Percentiles rank a stretch among this genome's conserved stretches.
Evolutionary conservation across 2,329 filamentous ascomycete species (phyloP).

Genomic region (Monosporascus cannonballus): DNA sequence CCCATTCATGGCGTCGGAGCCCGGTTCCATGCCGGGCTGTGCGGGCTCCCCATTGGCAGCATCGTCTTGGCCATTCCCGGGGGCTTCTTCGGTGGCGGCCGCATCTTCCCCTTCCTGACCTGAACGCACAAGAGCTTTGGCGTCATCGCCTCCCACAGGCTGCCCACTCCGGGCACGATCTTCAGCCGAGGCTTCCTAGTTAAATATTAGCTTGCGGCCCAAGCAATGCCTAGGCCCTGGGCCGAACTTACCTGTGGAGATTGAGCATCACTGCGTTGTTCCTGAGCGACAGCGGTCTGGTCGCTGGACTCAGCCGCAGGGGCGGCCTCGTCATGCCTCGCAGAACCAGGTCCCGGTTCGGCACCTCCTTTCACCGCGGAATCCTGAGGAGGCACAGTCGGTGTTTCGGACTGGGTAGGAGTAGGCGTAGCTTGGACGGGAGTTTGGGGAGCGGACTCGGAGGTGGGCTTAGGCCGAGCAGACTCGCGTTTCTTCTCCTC

Average conservation of each 20-base stretch:
- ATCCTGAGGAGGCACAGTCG: conserved; percentile 11
- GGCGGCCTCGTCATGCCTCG: not conserved
- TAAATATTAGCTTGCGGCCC: conserved; percentile 3
- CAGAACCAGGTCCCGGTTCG: conserved; percentile 4
- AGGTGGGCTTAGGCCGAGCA: conserved; percentile 41
- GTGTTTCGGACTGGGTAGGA: conserved; percentile 23
- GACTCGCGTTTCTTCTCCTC: conserved; percentile 84
- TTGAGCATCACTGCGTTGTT: conserved; percentile 9
- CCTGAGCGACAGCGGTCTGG: not conserved
- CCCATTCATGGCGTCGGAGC: conserved; percentile 35
- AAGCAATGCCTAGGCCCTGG: not conserved
- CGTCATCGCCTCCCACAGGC: conserved; percentile 3
- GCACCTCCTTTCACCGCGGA: conserved; percentile 5
- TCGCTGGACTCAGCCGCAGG: not conserved
- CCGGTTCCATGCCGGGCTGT: conserved; percentile 23
- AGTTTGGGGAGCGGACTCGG: conserved; percentile 32
- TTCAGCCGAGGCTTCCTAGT: conserved; percentile 4
- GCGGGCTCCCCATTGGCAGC: conserved; percentile 25
- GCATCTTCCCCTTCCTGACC: conserved; percentile 14
- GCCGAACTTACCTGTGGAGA: conserved; percentile 8
- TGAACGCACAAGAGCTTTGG: conserved; percentile 13
- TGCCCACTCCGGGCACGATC: conserved; percentile 7
- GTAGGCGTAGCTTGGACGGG: conserved; percentile 36
- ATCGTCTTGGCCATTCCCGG: conserved; percentile 21
- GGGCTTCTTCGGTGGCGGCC: conserved; percentile 20